A percentile compares a stretch with the other conserved stretches of the same genome.
These are phyloP conservation scores for Misopates orontium DNA, from an alignment of 257 asterid genomes.

Conservation along the genomic window DNA sequence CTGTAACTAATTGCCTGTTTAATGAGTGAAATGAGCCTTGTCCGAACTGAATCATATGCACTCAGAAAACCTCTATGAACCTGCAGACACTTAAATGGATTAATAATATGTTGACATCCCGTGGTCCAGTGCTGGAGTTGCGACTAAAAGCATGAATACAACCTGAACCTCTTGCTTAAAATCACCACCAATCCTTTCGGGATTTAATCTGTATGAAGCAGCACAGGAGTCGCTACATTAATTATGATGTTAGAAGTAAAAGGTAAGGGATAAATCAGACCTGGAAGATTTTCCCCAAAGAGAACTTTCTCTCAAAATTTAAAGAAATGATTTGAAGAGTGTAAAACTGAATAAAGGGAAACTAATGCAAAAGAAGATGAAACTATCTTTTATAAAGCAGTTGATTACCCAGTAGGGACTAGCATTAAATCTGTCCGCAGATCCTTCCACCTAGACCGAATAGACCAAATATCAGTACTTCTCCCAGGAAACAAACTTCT, in stretches of 20 bases:
- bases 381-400: constrained; percentile 2
- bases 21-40: constrained; percentile 74
- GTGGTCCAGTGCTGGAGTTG: background rate
- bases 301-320: constrained; percentile 21
- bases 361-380: background rate
- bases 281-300: background rate
- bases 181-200: constrained; percentile 97
- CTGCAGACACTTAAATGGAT: constrained; percentile 43
- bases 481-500: constrained; percentile 4
- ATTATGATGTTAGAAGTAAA: background rate
- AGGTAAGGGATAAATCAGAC: background rate
- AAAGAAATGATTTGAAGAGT: constrained; percentile 6
- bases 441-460: constrained; percentile 94
- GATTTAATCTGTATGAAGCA: constrained; percentile 71
- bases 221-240: constrained; percentile 33
- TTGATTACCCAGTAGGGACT: constrained; percentile 87
- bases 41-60: constrained; percentile 94
- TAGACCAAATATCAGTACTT: constrained; percentile 31
- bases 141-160: background rate
- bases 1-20: constrained; percentile 73
- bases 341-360: background rate
- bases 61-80: constrained; percentile 92
- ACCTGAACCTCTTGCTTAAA: constrained; percentile 92
- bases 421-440: constrained; percentile 86
- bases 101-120: constrained; percentile 22